These are phyloP conservation scores for Elymus sibiricus DNA, from an alignment of 176 grass and related monocot genomes.

Conservation along the genomic window DNA sequence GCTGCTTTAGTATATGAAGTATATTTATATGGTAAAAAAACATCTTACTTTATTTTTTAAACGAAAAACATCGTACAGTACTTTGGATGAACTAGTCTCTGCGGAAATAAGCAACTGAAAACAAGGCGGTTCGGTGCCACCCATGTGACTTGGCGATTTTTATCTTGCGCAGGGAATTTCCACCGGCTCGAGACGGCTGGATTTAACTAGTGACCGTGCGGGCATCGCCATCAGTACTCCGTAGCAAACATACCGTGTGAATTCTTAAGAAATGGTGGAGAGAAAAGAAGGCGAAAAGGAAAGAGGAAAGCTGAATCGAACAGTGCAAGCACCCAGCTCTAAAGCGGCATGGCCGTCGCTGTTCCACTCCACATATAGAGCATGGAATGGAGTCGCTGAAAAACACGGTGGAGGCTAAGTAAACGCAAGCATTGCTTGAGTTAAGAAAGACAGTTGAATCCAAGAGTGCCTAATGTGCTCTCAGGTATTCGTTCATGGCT, in stretches of 20 bases:
- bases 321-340: not conserved
- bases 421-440: too few relatives aligned
- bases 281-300: not conserved
- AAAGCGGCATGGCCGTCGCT: not conserved
- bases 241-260: not conserved
- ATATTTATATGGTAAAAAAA: too few relatives aligned
- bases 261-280: not conserved
- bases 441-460: too few relatives aligned
- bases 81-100: not conserved
- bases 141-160: conserved; percentile 20
- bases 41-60: too few relatives aligned
- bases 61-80: too few relatives aligned
- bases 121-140: conserved; percentile 9
- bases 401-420: too few relatives aligned
- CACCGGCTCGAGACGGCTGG: not conserved
- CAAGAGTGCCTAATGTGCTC: not conserved
- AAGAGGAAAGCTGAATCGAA: conserved; percentile 8
- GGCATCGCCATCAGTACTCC: not conserved
- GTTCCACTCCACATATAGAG: not conserved
- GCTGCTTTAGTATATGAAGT: too few relatives aligned
- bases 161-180: not conserved
- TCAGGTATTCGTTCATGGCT: too few relatives aligned
- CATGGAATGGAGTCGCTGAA: not conserved
- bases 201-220: not conserved
- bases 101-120: not conserved